Percentiles rank a stretch among this genome's conserved stretches.
These are phyloP conservation scores for Epichloe glyceriae DNA, from an alignment of 2,329 filamentous ascomycete species.

Conservation along the genomic window DNA sequence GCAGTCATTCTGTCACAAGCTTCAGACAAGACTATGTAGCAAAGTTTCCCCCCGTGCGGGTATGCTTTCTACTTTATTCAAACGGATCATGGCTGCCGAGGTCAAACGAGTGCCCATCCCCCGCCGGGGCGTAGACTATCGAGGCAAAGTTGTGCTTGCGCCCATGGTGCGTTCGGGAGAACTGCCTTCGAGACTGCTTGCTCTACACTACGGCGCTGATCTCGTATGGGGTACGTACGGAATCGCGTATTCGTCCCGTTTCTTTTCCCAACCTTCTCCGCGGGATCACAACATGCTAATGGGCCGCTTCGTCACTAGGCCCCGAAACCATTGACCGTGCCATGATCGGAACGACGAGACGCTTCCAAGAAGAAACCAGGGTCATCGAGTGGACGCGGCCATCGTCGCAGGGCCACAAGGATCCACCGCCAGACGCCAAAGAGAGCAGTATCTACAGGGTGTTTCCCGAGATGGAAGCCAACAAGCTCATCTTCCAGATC, in stretches of 20 bases:
- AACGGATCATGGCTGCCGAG: conserved; percentile 44
- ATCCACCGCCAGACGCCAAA: conserved; percentile 36
- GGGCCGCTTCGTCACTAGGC: conserved; percentile 31
- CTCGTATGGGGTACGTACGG: conserved; percentile 78
- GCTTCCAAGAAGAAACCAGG: conserved; percentile 59
- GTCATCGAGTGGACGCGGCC: conserved; percentile 77
- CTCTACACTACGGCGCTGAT: conserved; percentile 90
- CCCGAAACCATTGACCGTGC: conserved; percentile 90
- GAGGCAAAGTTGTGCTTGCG: conserved; percentile 84
- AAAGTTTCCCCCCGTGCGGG: conserved; percentile 3
- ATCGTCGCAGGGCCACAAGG: conserved; percentile 55
- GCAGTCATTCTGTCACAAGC: neutral
- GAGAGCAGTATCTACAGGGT: conserved; percentile 73
- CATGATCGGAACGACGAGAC: conserved; percentile 74
- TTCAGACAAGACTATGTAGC: conserved; percentile 8
- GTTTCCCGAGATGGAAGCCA: conserved; percentile 63
- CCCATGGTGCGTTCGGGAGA: conserved; percentile 99
- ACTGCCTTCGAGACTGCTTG: conserved; percentile 74
- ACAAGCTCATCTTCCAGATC: conserved; percentile 77
- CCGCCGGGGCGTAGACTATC: conserved; percentile 79
- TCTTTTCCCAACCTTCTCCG: neutral
- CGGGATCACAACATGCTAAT: neutral
- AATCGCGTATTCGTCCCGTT: neutral
- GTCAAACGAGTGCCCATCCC: conserved; percentile 70
- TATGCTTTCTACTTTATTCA: conserved; percentile 23